These are phyloP conservation scores for Rhodomyrtus psidioides DNA, from an alignment of 441 rosid genomes.

Conservation along the genomic window DNA sequence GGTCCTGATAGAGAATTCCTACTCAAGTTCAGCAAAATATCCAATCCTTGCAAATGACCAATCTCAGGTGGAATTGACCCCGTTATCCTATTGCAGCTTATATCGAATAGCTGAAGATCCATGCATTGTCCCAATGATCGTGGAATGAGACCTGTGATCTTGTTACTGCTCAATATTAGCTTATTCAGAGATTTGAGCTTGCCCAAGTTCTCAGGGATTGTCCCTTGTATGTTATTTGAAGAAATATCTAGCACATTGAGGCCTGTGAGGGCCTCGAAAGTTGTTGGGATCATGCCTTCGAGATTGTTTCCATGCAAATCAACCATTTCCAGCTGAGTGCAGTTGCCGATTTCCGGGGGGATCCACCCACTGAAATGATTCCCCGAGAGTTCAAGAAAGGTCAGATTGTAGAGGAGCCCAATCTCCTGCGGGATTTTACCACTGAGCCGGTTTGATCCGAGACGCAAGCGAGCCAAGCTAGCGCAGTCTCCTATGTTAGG, in stretches of 20 bases:
- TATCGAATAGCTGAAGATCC: constrained; percentile 56
- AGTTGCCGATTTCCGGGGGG: constrained; percentile 48
- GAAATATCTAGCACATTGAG: constrained; percentile 63
- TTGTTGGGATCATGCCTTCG: constrained; percentile 39
- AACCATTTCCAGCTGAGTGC: constrained; percentile 57
- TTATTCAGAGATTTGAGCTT: constrained; percentile 53
- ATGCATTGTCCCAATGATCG: constrained; percentile 44
- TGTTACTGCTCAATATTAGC: constrained; percentile 39
- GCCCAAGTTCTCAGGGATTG: constrained; percentile 45
- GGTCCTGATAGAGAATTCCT: constrained; percentile 49
- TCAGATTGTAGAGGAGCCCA: constrained; percentile 35
- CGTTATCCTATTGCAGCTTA: constrained; percentile 45
- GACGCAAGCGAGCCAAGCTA: constrained; percentile 48
- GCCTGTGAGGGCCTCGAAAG: constrained; percentile 32
- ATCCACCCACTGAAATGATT: constrained; percentile 47
- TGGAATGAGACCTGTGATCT: constrained; percentile 46
- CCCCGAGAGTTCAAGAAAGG: constrained; percentile 59
- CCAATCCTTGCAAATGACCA: constrained; percentile 44
- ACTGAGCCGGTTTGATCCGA: constrained; percentile 49
- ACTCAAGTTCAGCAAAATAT: constrained; percentile 58
- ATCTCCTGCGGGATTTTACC: constrained; percentile 48
- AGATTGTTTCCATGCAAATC: constrained; percentile 48
- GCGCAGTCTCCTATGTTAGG: constrained; percentile 46
- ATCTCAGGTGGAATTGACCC: constrained; percentile 54
- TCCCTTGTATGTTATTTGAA: constrained; percentile 34